Evolutionary conservation across 305 asterid genomes (phyloP), one percentile per base, ranked within the genome.

Genomic region (Fraxinus baroniana): DNA sequence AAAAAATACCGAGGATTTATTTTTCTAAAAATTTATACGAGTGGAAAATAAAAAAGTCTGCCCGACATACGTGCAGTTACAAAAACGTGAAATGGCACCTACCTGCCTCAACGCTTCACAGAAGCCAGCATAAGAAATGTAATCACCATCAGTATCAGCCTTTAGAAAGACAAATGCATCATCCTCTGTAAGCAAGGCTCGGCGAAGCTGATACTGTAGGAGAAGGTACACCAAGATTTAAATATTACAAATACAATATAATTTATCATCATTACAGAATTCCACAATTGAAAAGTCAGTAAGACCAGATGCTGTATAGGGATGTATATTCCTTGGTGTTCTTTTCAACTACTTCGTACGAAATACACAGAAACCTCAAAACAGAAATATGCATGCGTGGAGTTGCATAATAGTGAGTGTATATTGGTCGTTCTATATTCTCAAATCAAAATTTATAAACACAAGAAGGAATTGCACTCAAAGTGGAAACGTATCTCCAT

Each of bases 41-140:
- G 15, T 26, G 4, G 20, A 26, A 26, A 3, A 30, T 13, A 1
- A 68, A 68, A 9, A 68, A 0, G 20, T 68, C 39, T 8, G 20
- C 20, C 74, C 35, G 8, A 68, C 20, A 5, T 24, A 60, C 15
- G 1, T 2, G 78, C 62, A n/a, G 1, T 74, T 28, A 13, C 10
- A 79, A 60, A 52, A 4, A 52, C 3, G 1, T 10, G 35, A 28
- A 7, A 41, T 60, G 84, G 57, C 15, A 60, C 76, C 36, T 81
- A 95, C 99, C 95, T 92, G 96, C 60, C 92, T 86, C 32, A 96
- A 73, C 55, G 98, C 97, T 90, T 94, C 98, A 86, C 97, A 91
- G 85, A 96, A 96, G 81, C 92, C 98, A 4, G 86, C 60, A 88
- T 84, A 93, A 8, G 99, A 88, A 82, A 94, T 90, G 86, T 85